Conservation (phyloP, 1,139 yeast species). For the Kodamaea suecica region DNA sequence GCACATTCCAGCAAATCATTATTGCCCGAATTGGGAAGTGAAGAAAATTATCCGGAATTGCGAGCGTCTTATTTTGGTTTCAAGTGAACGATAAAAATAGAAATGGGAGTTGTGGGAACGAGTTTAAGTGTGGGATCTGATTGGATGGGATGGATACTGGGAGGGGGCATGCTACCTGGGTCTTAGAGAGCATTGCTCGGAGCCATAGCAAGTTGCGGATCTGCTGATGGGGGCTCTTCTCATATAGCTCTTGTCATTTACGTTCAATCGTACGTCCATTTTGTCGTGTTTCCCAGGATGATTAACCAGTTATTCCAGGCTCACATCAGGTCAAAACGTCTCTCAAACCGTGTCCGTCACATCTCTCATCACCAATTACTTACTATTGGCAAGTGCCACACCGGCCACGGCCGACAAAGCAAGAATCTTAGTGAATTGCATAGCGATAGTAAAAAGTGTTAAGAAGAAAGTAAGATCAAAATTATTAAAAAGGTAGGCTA, state of each 20-base stretch:
- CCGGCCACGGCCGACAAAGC: constrained; percentile 47
- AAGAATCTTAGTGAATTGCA: constrained; percentile 52
- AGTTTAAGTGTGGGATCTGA: background rate
- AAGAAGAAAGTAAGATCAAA: constrained; percentile 4
- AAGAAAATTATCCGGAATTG: background rate
- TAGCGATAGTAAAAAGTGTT: constrained; percentile 16
- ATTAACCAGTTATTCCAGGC: too few species aligned
- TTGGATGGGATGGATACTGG: background rate
- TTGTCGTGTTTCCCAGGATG: too few species aligned
- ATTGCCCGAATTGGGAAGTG: background rate
- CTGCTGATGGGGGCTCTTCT: too few species aligned
- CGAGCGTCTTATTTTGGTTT: background rate
- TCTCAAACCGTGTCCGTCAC: too few species aligned
- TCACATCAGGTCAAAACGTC: too few species aligned
- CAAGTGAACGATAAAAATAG: background rate
- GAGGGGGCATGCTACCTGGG: too few species aligned
- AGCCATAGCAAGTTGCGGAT: too few species aligned
- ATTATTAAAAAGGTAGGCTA: constrained; percentile 5
- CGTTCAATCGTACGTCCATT: too few species aligned
- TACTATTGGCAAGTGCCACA: constrained; percentile 51
- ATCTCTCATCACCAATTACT: too few species aligned
- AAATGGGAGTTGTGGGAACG: background rate
- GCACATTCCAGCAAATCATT: too few species aligned
- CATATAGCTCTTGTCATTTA: too few species aligned
- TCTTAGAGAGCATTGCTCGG: too few species aligned